Evolutionary conservation across 345 rosid genomes (phyloP).

Genomic region (Carallia pectinifolia): DNA sequence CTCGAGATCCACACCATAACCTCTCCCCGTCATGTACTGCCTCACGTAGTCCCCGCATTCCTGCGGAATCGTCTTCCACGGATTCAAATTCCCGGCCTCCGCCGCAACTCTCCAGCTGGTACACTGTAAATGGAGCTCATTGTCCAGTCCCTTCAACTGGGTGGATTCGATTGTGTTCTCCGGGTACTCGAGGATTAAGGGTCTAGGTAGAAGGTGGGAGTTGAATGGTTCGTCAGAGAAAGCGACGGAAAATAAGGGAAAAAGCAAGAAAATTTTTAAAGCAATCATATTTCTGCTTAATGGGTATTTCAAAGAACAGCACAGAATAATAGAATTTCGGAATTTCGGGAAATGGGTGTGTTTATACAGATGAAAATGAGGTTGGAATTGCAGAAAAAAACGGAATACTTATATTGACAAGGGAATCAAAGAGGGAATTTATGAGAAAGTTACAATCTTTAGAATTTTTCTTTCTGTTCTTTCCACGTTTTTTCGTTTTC

Average conservation of each 20-base stretch:
- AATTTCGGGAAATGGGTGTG: neutral
- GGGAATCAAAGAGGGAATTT: constrained; percentile 11
- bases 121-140: constrained; percentile 55
- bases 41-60: constrained; percentile 71
- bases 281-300: constrained; percentile 31
- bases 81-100: constrained; percentile 74
- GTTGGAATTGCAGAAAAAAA: too few species aligned
- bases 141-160: constrained; percentile 34
- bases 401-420: neutral
- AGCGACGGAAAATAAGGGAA: constrained; percentile 34
- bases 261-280: constrained; percentile 31
- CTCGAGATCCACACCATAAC: constrained; percentile 57
- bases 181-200: constrained; percentile 57
- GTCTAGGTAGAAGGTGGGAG: constrained; percentile 49
- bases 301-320: neutral
- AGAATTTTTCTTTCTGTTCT: neutral
- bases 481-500: neutral
- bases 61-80: constrained; percentile 76
- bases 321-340: neutral
- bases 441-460: neutral
- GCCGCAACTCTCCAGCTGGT: constrained; percentile 89
- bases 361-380: too few species aligned
- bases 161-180: constrained; percentile 24
- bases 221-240: constrained; percentile 38
- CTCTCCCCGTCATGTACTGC: constrained; percentile 61